phyloP scores from a whole-genome alignment of 768 basidiomycete species.

The Sistotremastrum niveocremeum region DNA sequence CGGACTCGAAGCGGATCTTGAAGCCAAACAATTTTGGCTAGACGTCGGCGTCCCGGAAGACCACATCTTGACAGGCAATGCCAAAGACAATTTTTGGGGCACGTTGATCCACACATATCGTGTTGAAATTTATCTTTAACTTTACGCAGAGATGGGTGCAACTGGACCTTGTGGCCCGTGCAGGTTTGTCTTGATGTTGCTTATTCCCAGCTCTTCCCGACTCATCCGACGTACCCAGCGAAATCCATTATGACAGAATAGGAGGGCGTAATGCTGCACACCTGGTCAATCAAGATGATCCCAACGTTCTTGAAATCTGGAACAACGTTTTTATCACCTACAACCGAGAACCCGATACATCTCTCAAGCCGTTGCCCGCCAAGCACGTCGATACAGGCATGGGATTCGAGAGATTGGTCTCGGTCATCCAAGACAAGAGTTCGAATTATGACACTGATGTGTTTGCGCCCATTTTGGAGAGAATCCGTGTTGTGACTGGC shows the following conservation, averaged over 20 bases:
- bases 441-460: slow-evolving; percentile 99
- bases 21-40: slow-evolving; percentile 80
- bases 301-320: slow-evolving; percentile 96
- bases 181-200: slow-evolving; percentile 32
- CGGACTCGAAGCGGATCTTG: slow-evolving; percentile 76
- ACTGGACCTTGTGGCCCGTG: slow-evolving; percentile 98
- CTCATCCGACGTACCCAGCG: slow-evolving; percentile 31
- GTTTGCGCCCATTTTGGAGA: slow-evolving; percentile 78
- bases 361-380: slow-evolving; percentile 65
- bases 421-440: slow-evolving; percentile 75
- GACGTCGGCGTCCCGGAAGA: slow-evolving; percentile 80
- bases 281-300: slow-evolving; percentile 93
- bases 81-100: slow-evolving; percentile 99
- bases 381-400: slow-evolving; percentile 98
- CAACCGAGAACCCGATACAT: slow-evolving; percentile 86
- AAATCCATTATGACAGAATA: slow-evolving; percentile 94
- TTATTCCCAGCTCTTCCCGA: not conserved
- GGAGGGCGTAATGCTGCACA: slow-evolving; percentile 92
- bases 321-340: slow-evolving; percentile 99
- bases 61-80: slow-evolving; percentile 85
- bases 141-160: slow-evolving; percentile 80
- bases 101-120: slow-evolving; percentile 14
- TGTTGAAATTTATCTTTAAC: slow-evolving; percentile 2
- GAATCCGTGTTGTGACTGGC: slow-evolving; percentile 79
- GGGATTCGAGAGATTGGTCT: slow-evolving; percentile 97